Evolutionary conservation across 2,329 filamentous ascomycete species (phyloP), one percentile per base, ranked within the genome.

Genomic region (Bipolaris sorokiniana): DNA sequence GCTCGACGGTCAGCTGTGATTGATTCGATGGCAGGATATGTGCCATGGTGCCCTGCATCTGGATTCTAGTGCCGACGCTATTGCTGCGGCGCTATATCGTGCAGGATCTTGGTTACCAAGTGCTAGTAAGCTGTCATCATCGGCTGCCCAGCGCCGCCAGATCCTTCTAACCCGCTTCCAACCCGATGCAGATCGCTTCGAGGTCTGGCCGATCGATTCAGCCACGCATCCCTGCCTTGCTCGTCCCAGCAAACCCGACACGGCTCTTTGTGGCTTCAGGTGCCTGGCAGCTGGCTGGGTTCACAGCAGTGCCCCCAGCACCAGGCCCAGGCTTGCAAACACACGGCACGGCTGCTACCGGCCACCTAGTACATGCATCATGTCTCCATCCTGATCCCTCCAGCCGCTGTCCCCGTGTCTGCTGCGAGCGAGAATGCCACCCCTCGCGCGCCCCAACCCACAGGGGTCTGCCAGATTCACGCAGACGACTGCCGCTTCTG

Each of bases 31-130:
- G 5, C 38, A 41, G 20, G 20, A 41, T 9, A 15, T 41, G 3
- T 22, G 23, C 23, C 20, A 63, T 65, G 60, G 64, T 63, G 31
- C 65, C 70, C 66, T 73, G 68, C 66, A 62, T 67, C 52, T 16
- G 62, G 63, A 64, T 63, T 61, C 33, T 59, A 64, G 57, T 68
- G 65, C 68, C 69, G 68, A 61, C 61, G 63, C 65, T 64, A 67
- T 59, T 46, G 56, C 63, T 67, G 65, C 64, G 59, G 51, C 66
- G 63, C 66, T 62, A 66, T 63, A 62, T 64, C 54, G 55, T 69
- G 67, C 67, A 72, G 66, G 66, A 71, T 72, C 65, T 74, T 62
- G 61, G 48, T 59, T 63, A 54, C 63, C 55, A 61, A 28, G 59
- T 58, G 48, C 59, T 64, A 56, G 65, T 55, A 64, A 64, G 60